phyloP scores from a whole-genome alignment of 2,329 filamentous ascomycete genomes.

The Grosmannia penicillata region DNA sequence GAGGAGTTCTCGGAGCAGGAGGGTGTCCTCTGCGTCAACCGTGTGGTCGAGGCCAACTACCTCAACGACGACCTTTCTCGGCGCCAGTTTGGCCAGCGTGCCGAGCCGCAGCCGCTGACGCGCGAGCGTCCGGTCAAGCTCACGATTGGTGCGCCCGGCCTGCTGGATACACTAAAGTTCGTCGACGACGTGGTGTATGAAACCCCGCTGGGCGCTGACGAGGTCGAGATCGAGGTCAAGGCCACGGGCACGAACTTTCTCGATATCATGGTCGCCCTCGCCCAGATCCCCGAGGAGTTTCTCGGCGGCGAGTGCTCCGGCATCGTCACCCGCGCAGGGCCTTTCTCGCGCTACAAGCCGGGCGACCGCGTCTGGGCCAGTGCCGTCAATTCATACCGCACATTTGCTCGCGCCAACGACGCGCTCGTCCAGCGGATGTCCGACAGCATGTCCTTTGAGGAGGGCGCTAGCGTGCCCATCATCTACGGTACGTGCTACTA shows the following conservation, averaged over 20 bases:
- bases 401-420: not conserved
- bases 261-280: conserved; percentile 19
- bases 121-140: conserved; percentile 6
- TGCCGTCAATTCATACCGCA: too few relatives aligned
- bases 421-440: not conserved
- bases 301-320: conserved; percentile 17
- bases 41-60: conserved; percentile 5
- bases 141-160: conserved; percentile 10
- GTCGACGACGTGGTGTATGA: conserved; percentile 6
- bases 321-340: conserved; percentile 9
- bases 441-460: not conserved
- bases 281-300: conserved; percentile 5
- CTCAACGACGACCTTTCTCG: conserved; percentile 24
- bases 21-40: conserved; percentile 10
- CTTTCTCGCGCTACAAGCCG: conserved; percentile 11
- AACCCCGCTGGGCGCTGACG: conserved; percentile 1
- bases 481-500: conserved; percentile 26
- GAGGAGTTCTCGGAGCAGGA: too few relatives aligned
- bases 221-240: conserved; percentile 16
- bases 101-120: conserved; percentile 2
- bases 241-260: conserved; percentile 20
- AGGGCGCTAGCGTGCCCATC: conserved; percentile 21
- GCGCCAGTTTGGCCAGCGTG: conserved; percentile 4
- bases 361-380: conserved; percentile 18
- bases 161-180: conserved; percentile 15